A percentile compares a stretch with the other conserved stretches of the same genome.
Conservation (phyloP, 208 protist species). For the Trypanosoma vivax region DNA sequence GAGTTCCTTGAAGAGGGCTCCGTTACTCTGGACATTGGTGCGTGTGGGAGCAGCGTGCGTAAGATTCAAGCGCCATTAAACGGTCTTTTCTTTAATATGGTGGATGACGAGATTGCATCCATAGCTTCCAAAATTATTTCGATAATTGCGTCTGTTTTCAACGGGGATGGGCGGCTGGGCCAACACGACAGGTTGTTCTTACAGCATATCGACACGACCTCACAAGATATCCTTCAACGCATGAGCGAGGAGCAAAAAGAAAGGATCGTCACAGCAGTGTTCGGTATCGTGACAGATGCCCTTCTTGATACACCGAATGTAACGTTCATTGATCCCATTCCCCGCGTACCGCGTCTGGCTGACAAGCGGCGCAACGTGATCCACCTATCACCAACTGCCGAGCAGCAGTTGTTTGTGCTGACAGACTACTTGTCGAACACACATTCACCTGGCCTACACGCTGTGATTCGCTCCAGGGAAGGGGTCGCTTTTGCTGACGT, state of each 20-base stretch:
- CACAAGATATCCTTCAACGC: neutral
- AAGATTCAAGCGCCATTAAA: conserved; percentile 1
- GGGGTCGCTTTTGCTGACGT: neutral
- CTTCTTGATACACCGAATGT: conserved; percentile 5
- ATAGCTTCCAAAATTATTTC: neutral
- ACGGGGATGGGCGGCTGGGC: neutral
- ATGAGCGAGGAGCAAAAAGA: neutral
- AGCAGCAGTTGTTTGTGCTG: conserved; percentile 22
- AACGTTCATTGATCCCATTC: conserved; percentile 13
- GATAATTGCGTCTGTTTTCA: neutral
- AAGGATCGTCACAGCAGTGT: neutral
- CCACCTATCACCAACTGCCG: conserved; percentile 12
- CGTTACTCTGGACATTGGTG: neutral
- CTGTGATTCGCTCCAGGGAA: conserved; percentile 1
- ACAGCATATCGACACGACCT: neutral
- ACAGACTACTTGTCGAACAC: conserved; percentile 7
- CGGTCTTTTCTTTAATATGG: neutral
- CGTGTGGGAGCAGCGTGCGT: neutral
- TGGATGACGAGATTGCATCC: neutral
- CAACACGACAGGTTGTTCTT: neutral
- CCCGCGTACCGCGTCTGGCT: neutral
- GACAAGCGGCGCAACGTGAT: conserved; percentile 3
- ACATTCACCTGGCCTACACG: neutral
- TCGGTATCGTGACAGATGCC: conserved; percentile 3
- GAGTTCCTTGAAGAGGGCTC: neutral